Evolutionary conservation across 169 alveolate species (phyloP).

Genomic region (Plasmodium vinckei): DNA sequence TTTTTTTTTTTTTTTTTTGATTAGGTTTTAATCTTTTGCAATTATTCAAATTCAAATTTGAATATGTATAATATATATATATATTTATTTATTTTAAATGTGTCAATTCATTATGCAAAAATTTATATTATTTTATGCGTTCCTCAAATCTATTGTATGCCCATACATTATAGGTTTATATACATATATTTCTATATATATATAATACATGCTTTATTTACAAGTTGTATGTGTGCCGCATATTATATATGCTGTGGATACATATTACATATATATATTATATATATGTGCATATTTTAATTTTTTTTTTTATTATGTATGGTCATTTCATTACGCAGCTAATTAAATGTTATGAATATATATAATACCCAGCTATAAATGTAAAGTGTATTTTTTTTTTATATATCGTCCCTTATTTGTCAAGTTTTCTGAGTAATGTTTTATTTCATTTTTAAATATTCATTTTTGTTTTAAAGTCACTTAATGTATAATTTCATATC

Average conservation of each 20-base stretch:
- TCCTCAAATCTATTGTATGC: neutral
- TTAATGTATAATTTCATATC: slow-evolving; percentile 11
- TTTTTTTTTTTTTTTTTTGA: neutral
- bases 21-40: slow-evolving; percentile 1
- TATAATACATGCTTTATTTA: neutral
- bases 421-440: slow-evolving; percentile 42
- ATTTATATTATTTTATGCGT: neutral
- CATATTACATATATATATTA: neutral
- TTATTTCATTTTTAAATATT: slow-evolving; percentile 34
- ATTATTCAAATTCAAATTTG: neutral
- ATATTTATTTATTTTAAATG: neutral
- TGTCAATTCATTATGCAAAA: slow-evolving; percentile 11
- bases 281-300: neutral
- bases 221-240: neutral
- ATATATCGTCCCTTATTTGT: slow-evolving; percentile 28
- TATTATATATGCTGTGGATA: neutral
- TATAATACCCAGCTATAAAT: slow-evolving; percentile 1
- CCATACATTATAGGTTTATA: neutral
- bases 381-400: slow-evolving; percentile 20
- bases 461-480: slow-evolving; percentile 39
- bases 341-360: slow-evolving; percentile 26
- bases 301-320: slow-evolving; percentile 15
- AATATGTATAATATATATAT: neutral
- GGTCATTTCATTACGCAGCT: slow-evolving; percentile 9
- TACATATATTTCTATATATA: neutral